Base-by-base conservation (phyloP, 768 basidiomycete genomes). In the Paxillus rubicundulus region DNA sequence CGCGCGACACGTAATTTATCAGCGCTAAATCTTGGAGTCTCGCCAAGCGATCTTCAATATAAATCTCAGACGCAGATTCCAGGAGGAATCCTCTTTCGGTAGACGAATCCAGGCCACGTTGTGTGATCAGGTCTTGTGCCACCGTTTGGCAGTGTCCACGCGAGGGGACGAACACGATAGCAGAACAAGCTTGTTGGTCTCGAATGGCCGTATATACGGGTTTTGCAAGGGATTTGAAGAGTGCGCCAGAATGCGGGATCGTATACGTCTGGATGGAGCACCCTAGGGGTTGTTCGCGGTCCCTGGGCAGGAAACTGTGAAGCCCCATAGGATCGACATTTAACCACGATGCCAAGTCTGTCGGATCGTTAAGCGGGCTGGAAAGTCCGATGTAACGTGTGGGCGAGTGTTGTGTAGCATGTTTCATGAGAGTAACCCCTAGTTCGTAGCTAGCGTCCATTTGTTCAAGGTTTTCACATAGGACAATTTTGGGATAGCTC, bases 221-320 rank as follows among this genome's bases (percentile, higher is more conserved):
- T 65, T 92, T 95, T 43, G 89, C 82, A 87, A 98, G 97, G 2
- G 86, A 81, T 62, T 94, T 95, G 71, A 93, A 86, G 17, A 98
- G 76, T 0, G 91, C 84, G 0, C 87, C 79, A 4, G 95, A 97
- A 61, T 93, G 85, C 0, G 92, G 82, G 41, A 93, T 87, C 16
- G 85, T 86, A 72, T 96, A 98, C 0, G 91, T 80, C 49, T 89
- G 85, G 12, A 83, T 79, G 16, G 80, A 78, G 28, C 84, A 78
- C 8, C 74, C 73, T 17, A 98, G 72, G 0, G 91, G 78, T 59
- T 92, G 89, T 53, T 92, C 90, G 34, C 95, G 85, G 61, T 92
- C 87, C 39, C 76, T 81, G 2, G 95, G 89, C 6, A 82, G 77
- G 77, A 99, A 97, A 64, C 81, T 83, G 66, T 87, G 85, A 38